Evolutionary conservation across 2,329 filamentous ascomycete species (phyloP).

Genomic region (Uncinocarpus reesii): DNA sequence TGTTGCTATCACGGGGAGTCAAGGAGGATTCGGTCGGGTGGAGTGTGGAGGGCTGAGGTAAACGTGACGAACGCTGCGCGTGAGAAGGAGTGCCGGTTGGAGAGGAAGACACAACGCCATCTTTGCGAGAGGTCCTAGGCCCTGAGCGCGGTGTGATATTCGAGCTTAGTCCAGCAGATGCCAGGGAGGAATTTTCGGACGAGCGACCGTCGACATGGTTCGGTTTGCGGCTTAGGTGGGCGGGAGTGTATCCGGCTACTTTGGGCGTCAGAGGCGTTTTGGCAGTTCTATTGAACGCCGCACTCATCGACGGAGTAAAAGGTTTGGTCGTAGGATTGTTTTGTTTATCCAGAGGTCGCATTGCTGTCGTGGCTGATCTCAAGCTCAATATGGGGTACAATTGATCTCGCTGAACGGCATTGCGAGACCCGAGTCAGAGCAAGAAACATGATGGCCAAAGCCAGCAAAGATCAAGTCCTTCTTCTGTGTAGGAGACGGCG

Average conservation of each 20-base stretch:
- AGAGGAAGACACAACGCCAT: slow-evolving; percentile 55
- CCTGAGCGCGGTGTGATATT: slow-evolving; percentile 74
- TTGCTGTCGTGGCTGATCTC: slow-evolving; percentile 22
- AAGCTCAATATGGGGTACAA: slow-evolving; percentile 23
- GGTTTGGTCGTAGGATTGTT: slow-evolving; percentile 42
- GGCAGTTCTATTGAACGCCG: slow-evolving; percentile 44
- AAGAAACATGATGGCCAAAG: slow-evolving; percentile 30
- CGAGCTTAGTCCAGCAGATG: slow-evolving; percentile 47
- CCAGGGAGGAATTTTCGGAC: slow-evolving; percentile 40
- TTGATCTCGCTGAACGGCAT: slow-evolving; percentile 41
- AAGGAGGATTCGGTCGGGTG: slow-evolving; percentile 2
- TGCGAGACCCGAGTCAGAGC: slow-evolving; percentile 25
- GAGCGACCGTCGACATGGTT: slow-evolving; percentile 27
- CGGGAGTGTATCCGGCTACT: slow-evolving; percentile 35
- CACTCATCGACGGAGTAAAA: slow-evolving; percentile 58
- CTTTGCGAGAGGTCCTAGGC: slow-evolving; percentile 58
- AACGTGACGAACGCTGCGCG: slow-evolving; percentile 23
- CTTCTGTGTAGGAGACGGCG: not conserved
- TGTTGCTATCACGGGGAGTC: slow-evolving; percentile 20
- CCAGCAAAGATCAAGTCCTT: slow-evolving; percentile 10
- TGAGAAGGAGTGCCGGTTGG: slow-evolving; percentile 44
- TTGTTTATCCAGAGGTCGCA: slow-evolving; percentile 45
- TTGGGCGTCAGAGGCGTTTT: slow-evolving; percentile 52
- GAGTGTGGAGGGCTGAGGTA: slow-evolving; percentile 8
- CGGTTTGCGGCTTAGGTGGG: slow-evolving; percentile 27